Evolutionary conservation across 495 filamentous ascomycete species (phyloP), one percentile per base, ranked within the genome.

Genomic region (Aspergillus cavernicola): DNA sequence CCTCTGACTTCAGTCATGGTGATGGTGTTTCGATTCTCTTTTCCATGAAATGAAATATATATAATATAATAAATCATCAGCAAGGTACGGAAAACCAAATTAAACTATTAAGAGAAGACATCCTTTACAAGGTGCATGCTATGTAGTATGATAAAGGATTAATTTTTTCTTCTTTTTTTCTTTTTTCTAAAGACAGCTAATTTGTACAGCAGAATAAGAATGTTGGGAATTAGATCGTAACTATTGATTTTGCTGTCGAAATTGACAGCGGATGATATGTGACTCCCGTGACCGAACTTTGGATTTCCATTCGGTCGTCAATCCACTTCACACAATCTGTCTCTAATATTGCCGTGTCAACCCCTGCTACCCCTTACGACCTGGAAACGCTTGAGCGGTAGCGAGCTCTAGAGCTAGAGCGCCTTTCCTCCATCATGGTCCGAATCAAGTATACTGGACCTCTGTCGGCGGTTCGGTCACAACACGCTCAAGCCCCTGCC

Each of bases 381-480:
- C n/a, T 16, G 44, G 42, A 31, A 32, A n/a, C n/a, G n/a, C 20
- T 32, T 7, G 13, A 32, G 31, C 44, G 44, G 24, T 26, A 22
- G 31, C 44, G 41, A 43, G 10, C 15, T 18, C 6, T 10, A n/a
- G 44, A 18, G 28, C 3, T 19, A 13, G 42, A 26, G 29, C 18
- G 39, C 32, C 29, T 39, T 45, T 38, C 24, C 11, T 16, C 15
- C 41, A 51, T 15, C 45, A 64, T 64, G 60, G 63, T 56, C 50
- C 58, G 60, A 29, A 59, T 62, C 57, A 62, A 66, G 54, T 56
- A 62, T 64, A 59, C 55, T 28, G 53, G 45, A 8, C 61, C 58
- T 19, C 26, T 38, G 22, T 50, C 55, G 31, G 39, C 58, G 36
- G 55, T 55, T n/a, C 57, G 60, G 57, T 11, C 62, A 33, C 59